Evolutionary conservation across 257 asterid species (phyloP).

Genomic region (Hygrophila difformis): DNA sequence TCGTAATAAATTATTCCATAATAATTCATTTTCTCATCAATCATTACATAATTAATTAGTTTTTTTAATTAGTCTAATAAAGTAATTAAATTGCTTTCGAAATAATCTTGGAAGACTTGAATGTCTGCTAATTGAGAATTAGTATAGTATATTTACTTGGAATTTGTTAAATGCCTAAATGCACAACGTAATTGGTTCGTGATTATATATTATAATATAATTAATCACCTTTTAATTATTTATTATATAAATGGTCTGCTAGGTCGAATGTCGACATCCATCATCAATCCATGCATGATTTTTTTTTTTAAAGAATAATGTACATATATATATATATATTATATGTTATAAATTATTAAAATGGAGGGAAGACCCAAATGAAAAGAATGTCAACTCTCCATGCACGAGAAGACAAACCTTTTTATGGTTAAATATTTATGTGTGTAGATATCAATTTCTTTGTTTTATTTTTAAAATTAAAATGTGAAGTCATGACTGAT

Average conservation of each 20-base stretch:
- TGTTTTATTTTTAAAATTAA: too few relatives aligned
- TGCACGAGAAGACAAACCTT: slow-evolving; percentile 37
- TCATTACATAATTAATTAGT: background rate
- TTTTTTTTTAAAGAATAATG: too few relatives aligned
- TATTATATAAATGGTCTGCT: slow-evolving; percentile 10
- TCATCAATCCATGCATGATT: slow-evolving; percentile 16
- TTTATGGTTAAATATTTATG: background rate
- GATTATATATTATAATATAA: background rate
- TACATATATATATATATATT: too few relatives aligned
- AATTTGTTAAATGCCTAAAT: background rate
- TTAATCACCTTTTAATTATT: too few relatives aligned
- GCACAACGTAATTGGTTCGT: background rate
- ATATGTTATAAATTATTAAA: slow-evolving; percentile 30
- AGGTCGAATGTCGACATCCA: slow-evolving; percentile 43
- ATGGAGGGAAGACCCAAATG: slow-evolving; percentile 20
- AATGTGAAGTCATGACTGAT: too few relatives aligned
- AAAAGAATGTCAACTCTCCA: slow-evolving; percentile 44
- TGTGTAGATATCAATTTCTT: too few relatives aligned
- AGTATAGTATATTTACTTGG: background rate
- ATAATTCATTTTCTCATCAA: background rate
- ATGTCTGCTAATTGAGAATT: too few relatives aligned
- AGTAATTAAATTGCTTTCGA: too few relatives aligned
- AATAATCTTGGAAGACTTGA: too few relatives aligned
- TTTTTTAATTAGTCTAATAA: too few relatives aligned
- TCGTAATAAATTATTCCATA: background rate